Evolutionary conservation across 768 basidiomycete species (phyloP), one percentile per base, ranked within the genome.

Genomic region (Tremella fuciformis): DNA sequence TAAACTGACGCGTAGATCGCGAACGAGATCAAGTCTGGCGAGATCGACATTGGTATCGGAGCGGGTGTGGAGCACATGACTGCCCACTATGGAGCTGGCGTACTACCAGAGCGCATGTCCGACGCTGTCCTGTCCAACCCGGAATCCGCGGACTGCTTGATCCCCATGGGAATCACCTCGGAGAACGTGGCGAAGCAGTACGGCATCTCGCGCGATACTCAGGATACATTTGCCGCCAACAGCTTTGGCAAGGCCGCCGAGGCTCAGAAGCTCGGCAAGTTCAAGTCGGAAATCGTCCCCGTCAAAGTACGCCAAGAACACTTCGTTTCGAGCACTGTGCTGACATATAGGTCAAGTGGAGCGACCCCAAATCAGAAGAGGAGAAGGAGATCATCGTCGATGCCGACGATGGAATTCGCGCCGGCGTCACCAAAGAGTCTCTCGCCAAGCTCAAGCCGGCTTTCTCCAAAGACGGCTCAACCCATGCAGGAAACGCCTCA

Each of bases 221-320:
- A 97, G 77, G 94, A 98, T 75, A 82, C 89, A 55, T 93, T 89
- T 72, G 93, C 93, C 0, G 81, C 89, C 53, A 84, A 88, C 53
- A 93, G 90, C 8, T 92, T 93, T 76, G 85, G 82, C 38, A 85
- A 91, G 69, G 91, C 91, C 19, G 82, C 78, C 1, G 67, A 73
- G 21, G 88, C 92, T 1, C 79, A 84, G 29, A 79, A 83, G 26
- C 78, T 80, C 3, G 90, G 91, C 19, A 81, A 84, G 55, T 97
- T 96, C 75, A 81, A 85, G 2, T 84, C 86, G 21, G 94, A 99
- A 77, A 97, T 98, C 59, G 82, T 96, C 34, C 91, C 94, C 1
- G 80, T 97, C 59, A 85, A 86, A 58, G 77, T 77, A 37, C 50
- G 74, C 62, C 29, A 25, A 9, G 11, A 11, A 6, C 29, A 34